phyloP scores from a whole-genome alignment of 2,329 filamentous ascomycete genomes.

The Fusarium sp. region DNA sequence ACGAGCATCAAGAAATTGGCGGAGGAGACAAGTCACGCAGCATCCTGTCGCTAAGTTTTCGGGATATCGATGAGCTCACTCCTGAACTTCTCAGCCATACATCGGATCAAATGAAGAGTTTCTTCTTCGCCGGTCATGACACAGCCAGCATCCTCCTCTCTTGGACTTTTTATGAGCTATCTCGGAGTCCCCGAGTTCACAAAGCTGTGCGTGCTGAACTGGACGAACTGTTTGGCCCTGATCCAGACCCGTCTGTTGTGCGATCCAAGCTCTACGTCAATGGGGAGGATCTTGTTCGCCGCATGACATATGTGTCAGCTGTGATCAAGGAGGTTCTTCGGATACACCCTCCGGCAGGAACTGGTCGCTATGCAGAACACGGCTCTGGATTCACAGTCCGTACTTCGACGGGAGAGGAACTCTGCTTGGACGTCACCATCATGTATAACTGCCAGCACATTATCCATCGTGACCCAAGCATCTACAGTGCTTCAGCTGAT shows the following conservation, averaged over 20 bases:
- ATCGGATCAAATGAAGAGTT: constrained; percentile 53
- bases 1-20: neutral
- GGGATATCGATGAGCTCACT: constrained; percentile 44
- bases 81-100: constrained; percentile 45
- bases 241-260: neutral
- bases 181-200: constrained; percentile 46
- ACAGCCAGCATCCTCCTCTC: constrained; percentile 53
- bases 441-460: constrained; percentile 50
- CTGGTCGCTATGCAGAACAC: constrained; percentile 46
- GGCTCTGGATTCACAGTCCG: constrained; percentile 25
- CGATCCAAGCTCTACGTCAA: neutral
- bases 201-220: constrained; percentile 50
- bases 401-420: constrained; percentile 7
- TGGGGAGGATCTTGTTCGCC: constrained; percentile 38
- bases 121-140: constrained; percentile 57
- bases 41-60: constrained; percentile 50
- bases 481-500: neutral
- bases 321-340: constrained; percentile 55
- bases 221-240: constrained; percentile 32
- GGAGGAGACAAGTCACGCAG: constrained; percentile 19
- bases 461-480: constrained; percentile 50
- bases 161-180: constrained; percentile 54
- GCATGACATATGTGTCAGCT: constrained; percentile 51
- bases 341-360: constrained; percentile 49
- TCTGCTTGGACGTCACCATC: constrained; percentile 50